These are phyloP conservation scores for Exophiala sp. DNA, from an alignment of 2,329 filamentous ascomycete genomes.

Conservation along the genomic window DNA sequence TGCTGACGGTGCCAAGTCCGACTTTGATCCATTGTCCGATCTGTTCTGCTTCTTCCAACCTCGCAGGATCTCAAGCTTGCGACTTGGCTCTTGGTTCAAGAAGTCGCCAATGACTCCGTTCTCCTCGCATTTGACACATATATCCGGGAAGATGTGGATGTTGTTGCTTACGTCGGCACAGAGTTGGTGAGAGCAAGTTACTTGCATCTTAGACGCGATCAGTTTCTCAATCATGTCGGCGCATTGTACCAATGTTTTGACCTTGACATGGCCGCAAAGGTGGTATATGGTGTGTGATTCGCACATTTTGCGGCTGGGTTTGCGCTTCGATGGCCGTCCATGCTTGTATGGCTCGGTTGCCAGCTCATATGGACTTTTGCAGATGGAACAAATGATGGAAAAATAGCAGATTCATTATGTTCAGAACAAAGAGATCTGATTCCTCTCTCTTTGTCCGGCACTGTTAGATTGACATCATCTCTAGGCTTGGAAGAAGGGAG, in stretches of 20 bases:
- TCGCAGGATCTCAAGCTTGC: constrained; percentile 15
- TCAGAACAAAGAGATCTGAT: too few species aligned
- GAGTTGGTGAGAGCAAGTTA: constrained; percentile 5
- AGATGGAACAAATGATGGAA: too few species aligned
- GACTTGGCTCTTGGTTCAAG: constrained; percentile 15
- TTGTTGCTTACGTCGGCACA: constrained; percentile 13
- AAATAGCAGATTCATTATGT: too few species aligned
- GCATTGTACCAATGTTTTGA: constrained; percentile 22
- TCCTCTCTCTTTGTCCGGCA: too few species aligned
- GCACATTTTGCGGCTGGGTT: constrained; percentile 15
- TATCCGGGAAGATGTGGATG: constrained; percentile 18
- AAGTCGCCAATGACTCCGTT: constrained; percentile 14
- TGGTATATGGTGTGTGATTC: constrained; percentile 19
- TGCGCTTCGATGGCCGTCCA: too few species aligned
- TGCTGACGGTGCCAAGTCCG: background rate
- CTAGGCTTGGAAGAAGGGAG: too few species aligned
- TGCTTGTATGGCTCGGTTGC: too few species aligned
- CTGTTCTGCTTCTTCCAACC: constrained; percentile 9
- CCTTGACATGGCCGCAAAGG: constrained; percentile 24
- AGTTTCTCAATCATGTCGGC: constrained; percentile 19
- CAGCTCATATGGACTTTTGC: too few species aligned
- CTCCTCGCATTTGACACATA: constrained; percentile 15
- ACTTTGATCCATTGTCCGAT: background rate
- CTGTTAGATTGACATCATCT: too few species aligned
- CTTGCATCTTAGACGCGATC: constrained; percentile 1